Evolutionary conservation across 768 basidiomycete genomes (phyloP), one percentile per base, ranked within the genome.

Genomic region (Trametes gibbosa): DNA sequence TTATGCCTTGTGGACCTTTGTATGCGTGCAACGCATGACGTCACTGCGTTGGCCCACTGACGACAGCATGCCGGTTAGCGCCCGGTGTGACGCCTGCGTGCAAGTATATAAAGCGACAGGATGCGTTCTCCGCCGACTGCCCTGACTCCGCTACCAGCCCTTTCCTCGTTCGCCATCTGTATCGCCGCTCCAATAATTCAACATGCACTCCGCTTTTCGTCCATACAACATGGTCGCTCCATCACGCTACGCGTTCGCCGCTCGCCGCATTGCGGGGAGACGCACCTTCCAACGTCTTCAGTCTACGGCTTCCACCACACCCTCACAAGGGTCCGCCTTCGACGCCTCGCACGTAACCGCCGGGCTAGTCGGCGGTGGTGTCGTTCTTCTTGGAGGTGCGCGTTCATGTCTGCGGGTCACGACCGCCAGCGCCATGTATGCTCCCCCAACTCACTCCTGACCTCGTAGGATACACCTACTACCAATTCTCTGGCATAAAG

Each of bases 401-500:
- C 16, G 17, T 39, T 17, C 37, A 3, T 17, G 5, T 19, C 16
- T 32, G 16, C 0, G 24, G 23, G 5, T 19, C n/a, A 24, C 8
- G n/a, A n/a, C n/a, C n/a, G n/a, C n/a, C n/a, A 13, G 21, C 1
- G 1, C 10, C 42, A 51, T 9, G 24, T 14, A 54, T 37, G 10
- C 10, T 4, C 29, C 5, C 29, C 29, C 10, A 10, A 32, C 12
- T 7, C 9, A 12, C 21, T 5, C 34, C 10, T 7, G 8, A 2
- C 6, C 47, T n/a, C 21, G 23, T 25, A 65, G 64, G 57, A 7
- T 79, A 79, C 63, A 67, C 66, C 0, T 74, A 66, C 52, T 81
- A 81, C 59, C 72, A 77, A 59, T 74, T 72, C 59, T 79, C 77
- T 29, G 75, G 75, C 16, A 32, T 74, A 12, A 79, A 75, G 62